phyloP scores from a whole-genome alignment of 495 filamentous ascomycete genomes.

The Pyronema omphalodes region DNA sequence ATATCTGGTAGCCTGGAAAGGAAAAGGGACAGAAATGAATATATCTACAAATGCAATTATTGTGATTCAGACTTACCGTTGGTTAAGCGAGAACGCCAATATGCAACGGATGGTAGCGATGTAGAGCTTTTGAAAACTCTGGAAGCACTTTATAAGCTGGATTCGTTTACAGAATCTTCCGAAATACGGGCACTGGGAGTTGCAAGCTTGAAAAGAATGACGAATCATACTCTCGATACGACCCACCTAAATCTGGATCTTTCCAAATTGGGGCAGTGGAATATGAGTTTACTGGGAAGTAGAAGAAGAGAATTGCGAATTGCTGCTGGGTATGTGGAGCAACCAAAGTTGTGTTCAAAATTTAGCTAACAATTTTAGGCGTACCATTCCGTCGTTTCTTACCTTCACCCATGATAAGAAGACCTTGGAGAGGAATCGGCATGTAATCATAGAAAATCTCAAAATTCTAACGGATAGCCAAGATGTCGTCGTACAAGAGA shows the following conservation, averaged over 20 bases:
- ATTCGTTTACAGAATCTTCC: conserved; percentile 39
- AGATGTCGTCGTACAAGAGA: conserved; percentile 50
- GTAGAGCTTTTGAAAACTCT: conserved; percentile 37
- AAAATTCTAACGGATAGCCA: conserved; percentile 48
- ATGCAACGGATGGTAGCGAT: conserved; percentile 23
- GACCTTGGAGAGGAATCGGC: conserved; percentile 43
- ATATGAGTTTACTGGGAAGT: conserved; percentile 58
- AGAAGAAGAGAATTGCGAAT: conserved; percentile 72
- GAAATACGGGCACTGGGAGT: conserved; percentile 53
- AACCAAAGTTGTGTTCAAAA: conserved; percentile 1
- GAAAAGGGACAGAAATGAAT: conserved; percentile 9
- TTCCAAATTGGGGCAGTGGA: conserved; percentile 57
- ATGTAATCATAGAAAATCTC: conserved; percentile 47
- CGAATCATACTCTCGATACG: conserved; percentile 40
- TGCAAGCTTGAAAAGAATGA: conserved; percentile 45
- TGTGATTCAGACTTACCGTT: conserved; percentile 28
- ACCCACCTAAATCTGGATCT: conserved; percentile 44
- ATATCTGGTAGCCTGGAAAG: conserved; percentile 24
- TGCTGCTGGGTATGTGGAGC: conserved; percentile 42
- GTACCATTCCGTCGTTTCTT: conserved; percentile 48
- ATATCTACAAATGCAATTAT: conserved; percentile 21
- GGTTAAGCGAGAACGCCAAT: conserved; percentile 8
- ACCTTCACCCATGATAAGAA: conserved; percentile 27
- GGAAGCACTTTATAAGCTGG: conserved; percentile 35
- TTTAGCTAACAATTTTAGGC: conserved; percentile 31